Evolutionary conservation across 2,329 filamentous ascomycete genomes (phyloP).

Genomic region (Neofusicoccum laricinum): DNA sequence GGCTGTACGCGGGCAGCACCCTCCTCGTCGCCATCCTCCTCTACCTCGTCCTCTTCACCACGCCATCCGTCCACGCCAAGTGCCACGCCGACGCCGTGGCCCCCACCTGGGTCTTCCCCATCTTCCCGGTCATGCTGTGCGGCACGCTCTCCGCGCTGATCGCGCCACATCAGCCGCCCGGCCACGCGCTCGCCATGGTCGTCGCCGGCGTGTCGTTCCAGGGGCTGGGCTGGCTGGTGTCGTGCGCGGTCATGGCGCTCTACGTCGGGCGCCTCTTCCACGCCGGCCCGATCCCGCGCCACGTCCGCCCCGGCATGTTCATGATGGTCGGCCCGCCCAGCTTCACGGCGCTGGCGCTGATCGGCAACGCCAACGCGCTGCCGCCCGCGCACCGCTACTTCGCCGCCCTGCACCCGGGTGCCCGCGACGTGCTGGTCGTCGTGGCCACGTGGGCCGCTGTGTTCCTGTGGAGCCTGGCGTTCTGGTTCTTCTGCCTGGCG

Average conservation of each 20-base stretch:
- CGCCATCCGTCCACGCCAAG: constrained; percentile 39
- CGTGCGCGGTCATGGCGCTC: constrained; percentile 68
- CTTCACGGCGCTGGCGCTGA: constrained; percentile 67
- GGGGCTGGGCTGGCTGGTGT: constrained; percentile 65
- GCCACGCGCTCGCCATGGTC: constrained; percentile 60
- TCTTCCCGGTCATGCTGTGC: constrained; percentile 71
- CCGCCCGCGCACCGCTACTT: constrained; percentile 38
- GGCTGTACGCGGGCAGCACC: constrained; percentile 41
- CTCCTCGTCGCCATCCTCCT: constrained; percentile 41
- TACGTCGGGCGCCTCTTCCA: constrained; percentile 70
- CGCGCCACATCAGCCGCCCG: constrained; percentile 56
- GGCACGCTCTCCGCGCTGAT: constrained; percentile 69
- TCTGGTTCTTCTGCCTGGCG: constrained; percentile 54
- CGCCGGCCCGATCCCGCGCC: constrained; percentile 58
- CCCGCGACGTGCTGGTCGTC: constrained; percentile 44
- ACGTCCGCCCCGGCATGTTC: constrained; percentile 68
- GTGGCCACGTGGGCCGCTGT: constrained; percentile 50
- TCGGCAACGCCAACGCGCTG: constrained; percentile 62
- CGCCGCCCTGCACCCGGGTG: constrained; percentile 28
- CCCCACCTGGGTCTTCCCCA: constrained; percentile 71
- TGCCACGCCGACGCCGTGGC: constrained; percentile 67
- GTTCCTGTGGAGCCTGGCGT: constrained; percentile 63
- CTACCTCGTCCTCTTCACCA: constrained; percentile 58
- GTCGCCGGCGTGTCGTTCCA: constrained; percentile 67
- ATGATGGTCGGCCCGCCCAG: constrained; percentile 72